phyloP scores from a whole-genome alignment of 2,329 filamentous ascomycete species.

The Clarireedia hainanense region DNA sequence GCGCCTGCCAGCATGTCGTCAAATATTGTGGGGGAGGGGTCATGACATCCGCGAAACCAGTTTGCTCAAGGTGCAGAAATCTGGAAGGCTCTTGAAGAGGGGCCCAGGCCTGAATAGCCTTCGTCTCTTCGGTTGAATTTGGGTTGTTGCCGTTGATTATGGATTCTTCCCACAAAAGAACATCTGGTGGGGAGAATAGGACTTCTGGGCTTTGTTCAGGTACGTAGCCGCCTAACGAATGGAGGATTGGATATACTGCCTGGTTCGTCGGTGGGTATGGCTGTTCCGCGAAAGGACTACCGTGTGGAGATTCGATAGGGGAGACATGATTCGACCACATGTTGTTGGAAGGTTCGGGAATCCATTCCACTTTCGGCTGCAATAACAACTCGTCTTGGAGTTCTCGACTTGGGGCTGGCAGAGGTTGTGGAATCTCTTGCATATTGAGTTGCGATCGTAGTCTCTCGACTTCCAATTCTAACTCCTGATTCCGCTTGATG shows the following conservation, averaged over 20 bases:
- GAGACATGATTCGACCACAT: constrained; percentile 16
- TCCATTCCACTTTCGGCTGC: constrained; percentile 1
- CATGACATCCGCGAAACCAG: background rate
- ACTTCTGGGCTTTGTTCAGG: background rate
- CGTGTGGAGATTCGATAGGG: background rate
- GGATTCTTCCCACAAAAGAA: background rate
- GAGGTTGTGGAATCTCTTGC: background rate
- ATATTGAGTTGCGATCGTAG: constrained; percentile 20
- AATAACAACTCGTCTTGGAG: background rate
- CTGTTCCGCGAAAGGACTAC: background rate
- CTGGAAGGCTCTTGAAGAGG: constrained; percentile 25
- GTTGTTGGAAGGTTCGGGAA: constrained; percentile 11
- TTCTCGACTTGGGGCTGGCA: background rate
- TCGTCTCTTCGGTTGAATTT: constrained; percentile 6
- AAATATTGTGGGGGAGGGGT: constrained; percentile 3
- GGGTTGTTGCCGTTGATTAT: background rate
- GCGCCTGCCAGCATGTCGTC: constrained; percentile 24
- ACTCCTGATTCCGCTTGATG: constrained; percentile 25
- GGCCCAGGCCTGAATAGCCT: constrained; percentile 20
- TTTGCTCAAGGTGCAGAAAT: constrained; percentile 18
- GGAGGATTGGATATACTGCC: background rate
- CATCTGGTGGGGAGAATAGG: background rate
- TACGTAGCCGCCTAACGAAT: background rate
- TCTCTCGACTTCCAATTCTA: constrained; percentile 25
- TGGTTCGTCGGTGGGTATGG: background rate